Percentiles rank a stretch among this genome's conserved stretches.
Evolutionary conservation across 108 stramenopile genomes (phyloP).

Genomic region (Conticribra weissflogii): DNA sequence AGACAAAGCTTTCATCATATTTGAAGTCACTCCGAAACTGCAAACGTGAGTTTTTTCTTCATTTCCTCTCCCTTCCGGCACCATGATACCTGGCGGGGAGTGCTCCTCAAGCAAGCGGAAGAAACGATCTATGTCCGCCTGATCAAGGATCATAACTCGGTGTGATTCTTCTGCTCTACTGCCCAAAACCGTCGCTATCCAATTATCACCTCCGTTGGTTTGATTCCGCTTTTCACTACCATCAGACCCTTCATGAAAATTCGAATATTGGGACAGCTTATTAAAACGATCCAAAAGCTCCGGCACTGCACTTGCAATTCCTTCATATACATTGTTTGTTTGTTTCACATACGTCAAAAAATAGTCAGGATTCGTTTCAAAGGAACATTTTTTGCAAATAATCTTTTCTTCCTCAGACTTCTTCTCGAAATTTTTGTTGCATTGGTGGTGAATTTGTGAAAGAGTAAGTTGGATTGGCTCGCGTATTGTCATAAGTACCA

Average conservation of each 20-base stretch:
- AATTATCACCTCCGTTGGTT: neutral
- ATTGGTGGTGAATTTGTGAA: conserved; percentile 19
- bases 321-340: neutral
- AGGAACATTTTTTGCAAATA: conserved; percentile 13
- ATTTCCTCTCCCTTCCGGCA: conserved; percentile 5
- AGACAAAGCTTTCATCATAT: conserved; percentile 15
- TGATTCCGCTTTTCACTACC: neutral
- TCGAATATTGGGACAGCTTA: too few species aligned
- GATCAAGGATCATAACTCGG: conserved; percentile 7
- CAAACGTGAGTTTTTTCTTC: conserved; percentile 1
- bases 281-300: neutral
- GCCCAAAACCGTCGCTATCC: too few species aligned
- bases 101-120: neutral
- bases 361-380: neutral
- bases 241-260: neutral
- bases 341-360: conserved; percentile 4
- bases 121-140: conserved; percentile 9
- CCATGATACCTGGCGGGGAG: neutral
- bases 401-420: conserved; percentile 2
- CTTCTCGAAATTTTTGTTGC: conserved; percentile 16
- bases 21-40: conserved; percentile 18
- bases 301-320: neutral
- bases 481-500: conserved; percentile 10
- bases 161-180: neutral
- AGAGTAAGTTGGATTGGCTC: conserved; percentile 20